phyloP scores from a whole-genome alignment of 495 filamentous ascomycete species.

The Penicillium salamii region DNA sequence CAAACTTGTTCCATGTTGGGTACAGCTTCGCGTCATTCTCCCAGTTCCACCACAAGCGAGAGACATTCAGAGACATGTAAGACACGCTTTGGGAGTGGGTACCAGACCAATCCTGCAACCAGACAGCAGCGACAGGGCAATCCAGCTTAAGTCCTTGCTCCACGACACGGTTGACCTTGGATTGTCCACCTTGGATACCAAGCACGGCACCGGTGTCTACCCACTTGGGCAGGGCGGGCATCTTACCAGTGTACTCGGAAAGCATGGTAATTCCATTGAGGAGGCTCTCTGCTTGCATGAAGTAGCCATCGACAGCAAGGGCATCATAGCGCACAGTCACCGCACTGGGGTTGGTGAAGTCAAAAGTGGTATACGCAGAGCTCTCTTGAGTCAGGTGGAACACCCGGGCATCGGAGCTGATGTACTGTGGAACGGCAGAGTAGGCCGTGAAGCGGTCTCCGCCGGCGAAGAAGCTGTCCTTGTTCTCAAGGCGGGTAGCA shows the following conservation, averaged over 20 bases:
- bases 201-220: slow-evolving; percentile 21
- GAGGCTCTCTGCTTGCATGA: slow-evolving; percentile 22
- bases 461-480: slow-evolving; percentile 24
- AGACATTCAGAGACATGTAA: slow-evolving; percentile 21
- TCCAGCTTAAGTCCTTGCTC: slow-evolving; percentile 11
- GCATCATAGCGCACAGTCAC: slow-evolving; percentile 23
- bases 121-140: slow-evolving; percentile 22
- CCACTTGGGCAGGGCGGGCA: slow-evolving; percentile 20
- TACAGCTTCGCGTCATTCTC: slow-evolving; percentile 22
- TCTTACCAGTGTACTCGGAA: slow-evolving; percentile 21
- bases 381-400: slow-evolving; percentile 21
- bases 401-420: slow-evolving; percentile 16
- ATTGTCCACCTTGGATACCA: slow-evolving; percentile 24
- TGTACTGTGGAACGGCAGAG: slow-evolving; percentile 22
- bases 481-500: slow-evolving; percentile 15
- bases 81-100: slow-evolving; percentile 23
- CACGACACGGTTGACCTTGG: slow-evolving; percentile 22
- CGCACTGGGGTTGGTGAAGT: slow-evolving; percentile 13
- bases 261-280: slow-evolving; percentile 22
- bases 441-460: slow-evolving; percentile 25
- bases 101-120: slow-evolving; percentile 26
- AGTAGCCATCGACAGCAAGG: slow-evolving; percentile 13
- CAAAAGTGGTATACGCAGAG: slow-evolving; percentile 24
- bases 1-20: slow-evolving; percentile 25
- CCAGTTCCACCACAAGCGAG: slow-evolving; percentile 34